phyloP scores from a whole-genome alignment of 805 yeast genomes.

The Dipodascus geniculatus region DNA sequence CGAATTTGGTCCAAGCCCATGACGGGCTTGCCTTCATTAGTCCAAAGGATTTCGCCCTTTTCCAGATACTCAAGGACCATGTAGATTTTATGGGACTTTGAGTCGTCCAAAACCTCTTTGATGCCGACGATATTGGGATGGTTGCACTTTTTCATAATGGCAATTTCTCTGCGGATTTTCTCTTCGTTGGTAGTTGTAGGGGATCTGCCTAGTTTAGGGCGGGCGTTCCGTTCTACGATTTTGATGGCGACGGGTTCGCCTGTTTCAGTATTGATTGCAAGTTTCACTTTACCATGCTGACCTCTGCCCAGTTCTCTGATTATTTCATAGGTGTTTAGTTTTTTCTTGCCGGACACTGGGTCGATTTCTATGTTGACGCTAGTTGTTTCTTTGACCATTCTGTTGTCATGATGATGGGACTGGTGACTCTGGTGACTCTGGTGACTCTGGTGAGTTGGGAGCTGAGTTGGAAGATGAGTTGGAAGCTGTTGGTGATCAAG shows the following conservation, averaged over 20 bases:
- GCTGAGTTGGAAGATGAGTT: no score
- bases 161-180: slow-evolving; percentile 74
- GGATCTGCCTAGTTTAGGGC: slow-evolving; percentile 41
- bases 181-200: slow-evolving; percentile 48
- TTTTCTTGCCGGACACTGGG: slow-evolving; percentile 70
- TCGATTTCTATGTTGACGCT: slow-evolving; percentile 76
- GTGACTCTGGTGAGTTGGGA: no score
- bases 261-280: slow-evolving; percentile 62
- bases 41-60: slow-evolving; percentile 88
- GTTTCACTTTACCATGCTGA: slow-evolving; percentile 97
- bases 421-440: no score
- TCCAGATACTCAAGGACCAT: slow-evolving; percentile 82
- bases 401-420: no score
- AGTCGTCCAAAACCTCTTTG: slow-evolving; percentile 80
- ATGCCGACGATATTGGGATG: slow-evolving; percentile 90
- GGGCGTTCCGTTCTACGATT: slow-evolving; percentile 67
- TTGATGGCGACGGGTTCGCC: slow-evolving; percentile 74
- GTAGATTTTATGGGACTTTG: slow-evolving; percentile 71
- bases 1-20: slow-evolving; percentile 57
- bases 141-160: slow-evolving; percentile 82
- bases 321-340: slow-evolving; percentile 82
- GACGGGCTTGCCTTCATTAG: slow-evolving; percentile 47
- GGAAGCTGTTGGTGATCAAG: background rate
- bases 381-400: slow-evolving; percentile 66
- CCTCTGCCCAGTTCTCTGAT: slow-evolving; percentile 82